phyloP scores from a whole-genome alignment of 2,329 filamentous ascomycete species.

The Ceratocystis lukuohia region DNA sequence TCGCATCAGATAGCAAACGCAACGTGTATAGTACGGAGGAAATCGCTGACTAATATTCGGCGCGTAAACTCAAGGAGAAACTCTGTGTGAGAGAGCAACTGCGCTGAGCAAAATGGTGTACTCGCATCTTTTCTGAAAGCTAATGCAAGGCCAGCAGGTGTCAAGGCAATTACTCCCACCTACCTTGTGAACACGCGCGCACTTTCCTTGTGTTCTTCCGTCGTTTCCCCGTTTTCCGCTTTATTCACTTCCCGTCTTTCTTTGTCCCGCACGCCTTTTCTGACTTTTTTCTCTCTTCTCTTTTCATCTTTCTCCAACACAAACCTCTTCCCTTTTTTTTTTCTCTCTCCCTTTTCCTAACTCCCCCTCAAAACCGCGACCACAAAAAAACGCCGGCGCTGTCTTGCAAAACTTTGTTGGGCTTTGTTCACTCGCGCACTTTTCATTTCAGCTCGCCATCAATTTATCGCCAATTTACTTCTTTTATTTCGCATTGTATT shows the following conservation, averaged over 20 bases:
- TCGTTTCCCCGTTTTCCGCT: conserved; percentile 9
- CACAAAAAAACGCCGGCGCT: not conserved
- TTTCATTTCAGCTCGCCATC: conserved; percentile 2
- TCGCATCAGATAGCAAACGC: not conserved
- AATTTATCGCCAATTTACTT: conserved; percentile 7
- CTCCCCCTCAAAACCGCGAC: not conserved
- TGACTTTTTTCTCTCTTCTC: conserved; percentile 4
- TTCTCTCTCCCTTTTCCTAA: not conserved
- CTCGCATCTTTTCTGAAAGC: not conserved
- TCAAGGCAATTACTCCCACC: not conserved
- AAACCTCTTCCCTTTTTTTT: not conserved
- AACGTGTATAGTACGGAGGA: not conserved
- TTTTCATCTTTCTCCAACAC: conserved; percentile 4
- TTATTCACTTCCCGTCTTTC: conserved; percentile 2
- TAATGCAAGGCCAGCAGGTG: not conserved
- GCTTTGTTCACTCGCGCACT: conserved; percentile 1
- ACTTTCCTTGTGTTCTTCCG: conserved; percentile 5
- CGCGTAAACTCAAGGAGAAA: not conserved
- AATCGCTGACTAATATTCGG: not conserved
- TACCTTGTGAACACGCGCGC: conserved; percentile 7
- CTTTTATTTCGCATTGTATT: conserved; percentile 4
- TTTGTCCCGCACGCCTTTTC: not conserved
- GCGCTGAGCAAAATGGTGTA: not conserved
- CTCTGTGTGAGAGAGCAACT: not conserved
- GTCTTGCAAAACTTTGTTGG: conserved; percentile 1